Evolutionary conservation across 148 eudicot species (phyloP).

Genomic region (Pouteria glomerata): DNA sequence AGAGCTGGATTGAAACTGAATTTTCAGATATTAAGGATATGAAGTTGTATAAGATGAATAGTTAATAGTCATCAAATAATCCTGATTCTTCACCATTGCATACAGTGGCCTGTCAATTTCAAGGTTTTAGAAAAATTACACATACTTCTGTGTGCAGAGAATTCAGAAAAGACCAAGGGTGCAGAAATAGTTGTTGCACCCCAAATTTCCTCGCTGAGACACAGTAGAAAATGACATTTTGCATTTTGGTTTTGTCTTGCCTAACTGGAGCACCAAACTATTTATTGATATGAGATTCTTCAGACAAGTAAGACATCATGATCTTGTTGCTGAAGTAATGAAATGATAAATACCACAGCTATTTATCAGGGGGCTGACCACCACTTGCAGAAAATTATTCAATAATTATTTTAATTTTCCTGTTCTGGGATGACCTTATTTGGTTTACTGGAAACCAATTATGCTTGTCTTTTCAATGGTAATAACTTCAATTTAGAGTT

Average conservation of each 20-base stretch:
- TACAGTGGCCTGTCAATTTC: background rate
- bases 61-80: background rate
- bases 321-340: background rate
- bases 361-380: background rate
- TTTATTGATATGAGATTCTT: background rate
- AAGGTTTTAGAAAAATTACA: background rate
- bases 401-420: background rate
- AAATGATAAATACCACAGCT: background rate
- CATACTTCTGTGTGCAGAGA: background rate
- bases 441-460: background rate
- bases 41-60: background rate
- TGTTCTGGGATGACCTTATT: background rate
- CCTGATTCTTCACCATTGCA: background rate
- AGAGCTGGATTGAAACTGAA: constrained; percentile 47
- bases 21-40: background rate
- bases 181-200: background rate
- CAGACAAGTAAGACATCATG: background rate
- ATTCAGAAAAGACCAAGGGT: background rate
- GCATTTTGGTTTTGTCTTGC: background rate
- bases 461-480: background rate
- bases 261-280: background rate
- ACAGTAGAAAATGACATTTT: background rate
- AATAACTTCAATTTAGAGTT: too few species aligned
- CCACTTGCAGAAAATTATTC: background rate
- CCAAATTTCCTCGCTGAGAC: background rate